Evolutionary conservation across 768 basidiomycete species (phyloP), one percentile per base, ranked within the genome.

Genomic region (Auriscalpium orientale): DNA sequence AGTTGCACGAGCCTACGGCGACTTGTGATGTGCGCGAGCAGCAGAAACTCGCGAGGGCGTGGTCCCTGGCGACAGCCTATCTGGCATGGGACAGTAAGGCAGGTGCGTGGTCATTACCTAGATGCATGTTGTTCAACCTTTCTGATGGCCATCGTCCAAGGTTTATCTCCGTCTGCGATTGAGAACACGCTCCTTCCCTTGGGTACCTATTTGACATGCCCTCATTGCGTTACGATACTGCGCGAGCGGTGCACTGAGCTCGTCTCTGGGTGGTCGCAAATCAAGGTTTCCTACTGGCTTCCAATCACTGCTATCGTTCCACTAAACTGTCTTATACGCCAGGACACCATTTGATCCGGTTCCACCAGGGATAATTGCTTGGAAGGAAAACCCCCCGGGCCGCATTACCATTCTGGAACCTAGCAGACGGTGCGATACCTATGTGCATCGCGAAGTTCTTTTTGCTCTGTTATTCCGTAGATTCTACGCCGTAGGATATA

Each of bases 71-170:
- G 21, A 81, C 85, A 1, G 89, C 89, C 10, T 90, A 90, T 70
- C 78, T 91, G 8, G 86, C 85, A 10, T 91, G 89, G 89, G 89
- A 90, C 69, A 85, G 86, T 35, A 75, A 86, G 55, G 86, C 89
- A 62, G 89, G 87, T 89, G 64, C 57, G 77, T 68, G 18, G n/a
- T 49, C 4, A 35, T 2, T 21, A 33, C n/a, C 43, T 51, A n/a
- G n/a, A n/a, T n/a, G n/a, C 5, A 43, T 20, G 3, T 44, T 4
- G 18, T 13, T 18, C 3, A 7, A 13, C 43, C 33, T 6, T 22
- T 18, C 1, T 16, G 18, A 13, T 3, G 13, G 33, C 37, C 18
- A 38, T 43, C 38, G 15, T 13, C 47, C 49, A 60, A 90, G 89
- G 90, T 67, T 65, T 90, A 16, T 87, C 88, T 16, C 83, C 83